Conservation (phyloP, 78 protist genomes). For the Thecamonas trahens region DNA sequence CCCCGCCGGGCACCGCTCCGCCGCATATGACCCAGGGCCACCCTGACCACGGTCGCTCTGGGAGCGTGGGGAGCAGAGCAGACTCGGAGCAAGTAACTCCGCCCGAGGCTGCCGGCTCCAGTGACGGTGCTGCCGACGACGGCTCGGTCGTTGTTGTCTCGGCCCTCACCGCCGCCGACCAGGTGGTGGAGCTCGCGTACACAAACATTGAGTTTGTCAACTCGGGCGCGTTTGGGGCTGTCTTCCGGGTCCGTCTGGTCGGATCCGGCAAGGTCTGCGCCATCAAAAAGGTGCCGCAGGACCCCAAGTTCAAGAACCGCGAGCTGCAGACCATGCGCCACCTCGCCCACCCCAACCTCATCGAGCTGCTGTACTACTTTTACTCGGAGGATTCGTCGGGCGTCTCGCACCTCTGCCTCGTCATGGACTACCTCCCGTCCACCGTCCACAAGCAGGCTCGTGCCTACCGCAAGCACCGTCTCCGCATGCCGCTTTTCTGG, state of each 20-base stretch:
- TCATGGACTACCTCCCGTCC: conserved; percentile 96
- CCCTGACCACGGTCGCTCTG: too few species aligned
- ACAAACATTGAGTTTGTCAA: conserved; percentile 82
- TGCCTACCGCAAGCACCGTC: conserved; percentile 63
- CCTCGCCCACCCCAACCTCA: conserved; percentile 87
- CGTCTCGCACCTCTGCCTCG: conserved; percentile 80
- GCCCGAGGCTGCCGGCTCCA: too few species aligned
- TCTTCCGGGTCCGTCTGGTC: conserved; percentile 70
- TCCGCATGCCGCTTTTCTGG: conserved; percentile 68
- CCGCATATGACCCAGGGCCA: too few species aligned
- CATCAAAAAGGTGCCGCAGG: conserved; percentile 97
- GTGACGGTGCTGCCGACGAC: too few species aligned
- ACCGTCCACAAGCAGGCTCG: conserved; percentile 82
- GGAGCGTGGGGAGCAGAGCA: too few species aligned
- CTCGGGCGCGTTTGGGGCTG: conserved; percentile 97
- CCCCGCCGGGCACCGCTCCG: too few species aligned
- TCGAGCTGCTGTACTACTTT: conserved; percentile 78
- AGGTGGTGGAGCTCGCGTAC: conserved; percentile 52
- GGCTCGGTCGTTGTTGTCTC: too few species aligned
- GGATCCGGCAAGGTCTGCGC: conserved; percentile 89
- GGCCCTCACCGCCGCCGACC: neutral
- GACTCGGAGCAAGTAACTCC: too few species aligned
- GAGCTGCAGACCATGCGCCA: conserved; percentile 95
- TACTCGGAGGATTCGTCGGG: conserved; percentile 48
- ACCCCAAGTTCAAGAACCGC: conserved; percentile 95